Evolutionary conservation across 2,329 filamentous ascomycete genomes (phyloP).

Genomic region (Colletotrichum orbiculare): DNA sequence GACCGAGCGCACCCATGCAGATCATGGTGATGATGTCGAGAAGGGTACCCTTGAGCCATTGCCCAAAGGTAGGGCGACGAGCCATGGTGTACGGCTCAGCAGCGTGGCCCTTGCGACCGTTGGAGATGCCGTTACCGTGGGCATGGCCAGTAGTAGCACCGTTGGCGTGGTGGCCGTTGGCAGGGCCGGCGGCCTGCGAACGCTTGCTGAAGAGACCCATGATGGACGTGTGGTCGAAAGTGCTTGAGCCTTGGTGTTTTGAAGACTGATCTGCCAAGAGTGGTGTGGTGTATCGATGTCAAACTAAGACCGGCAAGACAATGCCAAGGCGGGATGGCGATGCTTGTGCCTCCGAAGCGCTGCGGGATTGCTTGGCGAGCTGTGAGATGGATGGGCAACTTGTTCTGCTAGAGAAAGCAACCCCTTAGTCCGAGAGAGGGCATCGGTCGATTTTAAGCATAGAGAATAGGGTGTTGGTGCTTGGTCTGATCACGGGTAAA

Average conservation of each 20-base stretch:
- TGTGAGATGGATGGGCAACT: constrained; percentile 26
- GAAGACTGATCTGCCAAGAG: too few relatives aligned
- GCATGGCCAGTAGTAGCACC: constrained; percentile 9
- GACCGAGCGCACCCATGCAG: constrained; percentile 71
- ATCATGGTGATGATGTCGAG: constrained; percentile 76
- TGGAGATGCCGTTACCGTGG: neutral
- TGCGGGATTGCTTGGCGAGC: constrained; percentile 27
- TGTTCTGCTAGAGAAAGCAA: neutral
- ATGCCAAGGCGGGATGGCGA: constrained; percentile 34
- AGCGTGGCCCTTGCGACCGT: neutral
- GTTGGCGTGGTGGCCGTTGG: neutral
- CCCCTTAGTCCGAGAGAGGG: neutral
- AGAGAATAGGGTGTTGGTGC: constrained; percentile 18
- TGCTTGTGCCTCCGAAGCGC: constrained; percentile 28
- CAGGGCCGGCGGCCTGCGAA: constrained; percentile 1
- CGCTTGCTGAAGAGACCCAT: constrained; percentile 34
- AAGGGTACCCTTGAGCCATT: constrained; percentile 76
- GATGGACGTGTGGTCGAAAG: neutral
- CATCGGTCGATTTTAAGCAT: constrained; percentile 25
- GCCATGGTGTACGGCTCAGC: constrained; percentile 55
- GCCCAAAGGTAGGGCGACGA: constrained; percentile 69
- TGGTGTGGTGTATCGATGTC: neutral
- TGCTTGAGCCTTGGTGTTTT: neutral
- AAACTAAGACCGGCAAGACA: constrained; percentile 20
- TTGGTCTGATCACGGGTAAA: neutral